Evolutionary conservation across 345 rosid species (phyloP).

Genomic region (Ceriops tagal): DNA sequence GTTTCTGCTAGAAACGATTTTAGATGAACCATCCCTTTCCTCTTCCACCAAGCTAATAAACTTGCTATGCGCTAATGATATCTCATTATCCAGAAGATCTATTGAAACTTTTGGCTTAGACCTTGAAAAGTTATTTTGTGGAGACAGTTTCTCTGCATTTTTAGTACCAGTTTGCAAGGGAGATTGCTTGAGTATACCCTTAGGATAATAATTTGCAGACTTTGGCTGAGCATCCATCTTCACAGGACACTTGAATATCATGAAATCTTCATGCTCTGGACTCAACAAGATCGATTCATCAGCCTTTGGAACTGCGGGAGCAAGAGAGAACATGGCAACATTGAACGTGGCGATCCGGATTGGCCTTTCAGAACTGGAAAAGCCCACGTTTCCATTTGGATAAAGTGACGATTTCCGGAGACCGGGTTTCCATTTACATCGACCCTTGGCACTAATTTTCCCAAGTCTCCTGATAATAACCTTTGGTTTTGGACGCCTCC

Average conservation of each 20-base stretch:
- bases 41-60: conserved; percentile 43
- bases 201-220: conserved; percentile 35
- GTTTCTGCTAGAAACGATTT: conserved; percentile 34
- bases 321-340: conserved; percentile 96
- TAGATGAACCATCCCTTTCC: conserved; percentile 32
- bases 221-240: conserved; percentile 17
- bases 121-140: conserved; percentile 29
- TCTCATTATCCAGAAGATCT: conserved; percentile 93
- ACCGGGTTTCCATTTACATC: conserved; percentile 23
- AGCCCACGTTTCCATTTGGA: conserved; percentile 19
- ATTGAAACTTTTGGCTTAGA: conserved; percentile 70
- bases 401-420: conserved; percentile 21
- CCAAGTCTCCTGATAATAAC: conserved; percentile 57
- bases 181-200: conserved; percentile 85
- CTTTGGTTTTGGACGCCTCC: conserved; percentile 55
- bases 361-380: conserved; percentile 35
- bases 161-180: conserved; percentile 40
- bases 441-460: conserved; percentile 39
- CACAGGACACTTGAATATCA: conserved; percentile 23
- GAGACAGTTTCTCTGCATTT: conserved; percentile 25
- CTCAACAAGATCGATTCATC: conserved; percentile 32
- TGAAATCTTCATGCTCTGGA: conserved; percentile 26
- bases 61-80: conserved; percentile 60
- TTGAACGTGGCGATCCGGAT: conserved; percentile 82
- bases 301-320: conserved; percentile 60